phyloP scores from a whole-genome alignment of 2,329 filamentous ascomycete genomes.

The Neofusicoccum kwambonambiense region DNA sequence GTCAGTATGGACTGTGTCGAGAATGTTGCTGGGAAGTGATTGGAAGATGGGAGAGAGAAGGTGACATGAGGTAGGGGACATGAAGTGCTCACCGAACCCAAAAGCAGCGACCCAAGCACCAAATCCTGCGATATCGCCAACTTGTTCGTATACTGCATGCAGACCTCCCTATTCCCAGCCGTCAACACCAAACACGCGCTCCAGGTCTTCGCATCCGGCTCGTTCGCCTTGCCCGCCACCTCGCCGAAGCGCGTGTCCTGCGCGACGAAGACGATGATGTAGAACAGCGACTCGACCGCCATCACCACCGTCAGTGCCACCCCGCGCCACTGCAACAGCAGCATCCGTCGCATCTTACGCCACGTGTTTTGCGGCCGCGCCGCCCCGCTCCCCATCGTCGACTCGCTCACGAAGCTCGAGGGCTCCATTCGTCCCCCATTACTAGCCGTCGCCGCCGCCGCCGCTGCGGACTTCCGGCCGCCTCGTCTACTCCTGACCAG shows the following conservation, averaged over 20 bases:
- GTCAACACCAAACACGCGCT: constrained; percentile 27
- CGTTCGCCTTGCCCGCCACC: constrained; percentile 24
- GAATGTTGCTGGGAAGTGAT: neutral
- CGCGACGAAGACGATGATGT: constrained; percentile 31
- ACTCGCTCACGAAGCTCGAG: neutral
- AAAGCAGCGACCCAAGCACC: constrained; percentile 26
- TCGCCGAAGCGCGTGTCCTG: constrained; percentile 27
- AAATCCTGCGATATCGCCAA: constrained; percentile 24
- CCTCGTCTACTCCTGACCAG: constrained; percentile 16
- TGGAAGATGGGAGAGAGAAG: neutral
- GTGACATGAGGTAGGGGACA: neutral
- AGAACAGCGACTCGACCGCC: constrained; percentile 28
- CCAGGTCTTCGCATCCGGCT: constrained; percentile 27
- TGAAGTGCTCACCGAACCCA: constrained; percentile 28
- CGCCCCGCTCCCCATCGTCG: neutral
- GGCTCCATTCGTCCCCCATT: neutral
- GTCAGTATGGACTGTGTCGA: neutral
- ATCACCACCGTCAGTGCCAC: constrained; percentile 28
- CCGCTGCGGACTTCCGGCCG: neutral
- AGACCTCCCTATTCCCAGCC: constrained; percentile 26
- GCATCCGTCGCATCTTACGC: constrained; percentile 26
- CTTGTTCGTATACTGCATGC: constrained; percentile 27
- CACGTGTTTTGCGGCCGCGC: constrained; percentile 22
- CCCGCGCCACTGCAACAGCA: constrained; percentile 32
- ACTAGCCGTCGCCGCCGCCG: neutral